phyloP scores from a whole-genome alignment of 306 rosid species.

The Lupinus albus region DNA sequence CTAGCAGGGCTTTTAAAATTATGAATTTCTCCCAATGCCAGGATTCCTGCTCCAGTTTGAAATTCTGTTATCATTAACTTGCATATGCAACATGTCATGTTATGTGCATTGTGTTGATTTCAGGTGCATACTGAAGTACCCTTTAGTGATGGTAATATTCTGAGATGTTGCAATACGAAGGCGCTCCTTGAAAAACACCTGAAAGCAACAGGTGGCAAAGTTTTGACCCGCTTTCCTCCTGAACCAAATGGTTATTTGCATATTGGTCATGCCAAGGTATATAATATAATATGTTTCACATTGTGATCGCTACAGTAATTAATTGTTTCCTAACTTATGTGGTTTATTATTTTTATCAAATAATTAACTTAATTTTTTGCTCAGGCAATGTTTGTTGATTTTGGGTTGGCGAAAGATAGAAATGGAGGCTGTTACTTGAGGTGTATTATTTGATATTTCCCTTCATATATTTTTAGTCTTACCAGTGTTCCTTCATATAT shows the following conservation, averaged over 20 bases:
- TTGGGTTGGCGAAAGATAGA: constrained; percentile 95
- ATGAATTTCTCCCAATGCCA: constrained; percentile 18
- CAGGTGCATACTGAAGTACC: constrained; percentile 95
- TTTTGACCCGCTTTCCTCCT: constrained; percentile 95
- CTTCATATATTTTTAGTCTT: constrained; percentile 20
- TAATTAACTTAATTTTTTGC: constrained; percentile 16
- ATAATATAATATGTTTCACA: not conserved
- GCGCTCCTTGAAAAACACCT: constrained; percentile 85
- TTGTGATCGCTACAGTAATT: constrained; percentile 16
- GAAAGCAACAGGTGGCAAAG: constrained; percentile 66
- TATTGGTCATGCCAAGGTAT: constrained; percentile 97
- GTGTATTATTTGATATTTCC: constrained; percentile 44
- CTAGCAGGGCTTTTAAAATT: constrained; percentile 24
- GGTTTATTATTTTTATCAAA: constrained; percentile 9
- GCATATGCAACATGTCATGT: constrained; percentile 31
- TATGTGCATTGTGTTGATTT: constrained; percentile 37
- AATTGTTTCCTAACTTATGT: not conserved
- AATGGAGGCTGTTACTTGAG: constrained; percentile 91
- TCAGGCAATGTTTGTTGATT: constrained; percentile 97
- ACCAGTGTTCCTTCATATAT: not conserved
- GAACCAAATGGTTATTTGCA: constrained; percentile 98
- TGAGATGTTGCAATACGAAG: constrained; percentile 85
- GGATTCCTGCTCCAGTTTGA: constrained; percentile 12
- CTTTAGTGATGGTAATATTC: constrained; percentile 77
- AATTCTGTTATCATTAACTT: not conserved